Evolutionary conservation across 805 yeast species (phyloP), one percentile per base, ranked within the genome.

Genomic region (Yamadazyma insecticola): DNA sequence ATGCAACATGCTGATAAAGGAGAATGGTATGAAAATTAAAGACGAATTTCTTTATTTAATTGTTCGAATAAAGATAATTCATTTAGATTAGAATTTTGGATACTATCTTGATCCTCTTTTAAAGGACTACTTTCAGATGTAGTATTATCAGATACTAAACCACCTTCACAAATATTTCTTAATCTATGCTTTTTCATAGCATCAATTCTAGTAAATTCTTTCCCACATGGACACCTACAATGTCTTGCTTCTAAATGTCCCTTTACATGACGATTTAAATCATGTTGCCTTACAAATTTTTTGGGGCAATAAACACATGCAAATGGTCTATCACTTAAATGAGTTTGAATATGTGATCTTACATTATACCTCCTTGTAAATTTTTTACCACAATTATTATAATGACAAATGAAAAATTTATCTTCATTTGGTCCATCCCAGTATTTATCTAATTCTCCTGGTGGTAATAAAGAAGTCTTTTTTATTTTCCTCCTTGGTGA

Each of bases 341-440:
- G 99, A 1, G 98, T 92, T 54, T 92, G 98, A 35, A 92, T 89
- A 55, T 92, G 99, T 0, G 96, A 86, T 40, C 97, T 67, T 9
- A 87, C 86, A 49, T 92, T 92, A 57, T 94, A 94, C 28, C 96
- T 70, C 50, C 98, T 70, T 6, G 88, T 78, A 58, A 92, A 90
- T 33, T 72, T 63, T 58, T 92, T 88, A 7, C 84, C 82, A 60
- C 99, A 92, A 33, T 70, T 69, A 11, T 81, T 74, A 55, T 68
- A 90, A 37, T 73, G 68, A 57, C 99, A 92, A 22, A 78, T 70
- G 60, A 72, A 94, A 18, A 72, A 65, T 38, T 80, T 82, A 29
- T 81, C 74, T 18, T 64, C 74, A 42, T 83, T 81, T 5, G 96
- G 88, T 1, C 95, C 95, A 30, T 70, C 72, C 55, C 90, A 81